Percentiles rank a stretch among this genome's conserved stretches.
Evolutionary conservation across 805 yeast genomes (phyloP).

Genomic region (Candida tallmaniae): DNA sequence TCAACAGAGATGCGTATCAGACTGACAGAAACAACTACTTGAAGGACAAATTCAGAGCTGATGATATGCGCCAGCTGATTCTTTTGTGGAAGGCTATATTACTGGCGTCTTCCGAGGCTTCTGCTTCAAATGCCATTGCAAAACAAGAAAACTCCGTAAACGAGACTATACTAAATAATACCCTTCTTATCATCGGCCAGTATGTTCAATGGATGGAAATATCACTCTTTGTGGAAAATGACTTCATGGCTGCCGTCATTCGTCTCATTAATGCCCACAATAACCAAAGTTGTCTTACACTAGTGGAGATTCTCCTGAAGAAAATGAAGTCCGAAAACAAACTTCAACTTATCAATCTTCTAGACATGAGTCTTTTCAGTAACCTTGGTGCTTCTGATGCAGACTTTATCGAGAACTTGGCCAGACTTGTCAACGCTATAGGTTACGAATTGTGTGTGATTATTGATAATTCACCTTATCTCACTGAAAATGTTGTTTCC

Average conservation of each 20-base stretch:
- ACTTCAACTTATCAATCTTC: slow-evolving; percentile 60
- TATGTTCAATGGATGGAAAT: slow-evolving; percentile 94
- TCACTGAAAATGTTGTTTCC: slow-evolving; percentile 34
- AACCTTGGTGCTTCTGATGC: slow-evolving; percentile 39
- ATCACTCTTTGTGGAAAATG: slow-evolving; percentile 59
- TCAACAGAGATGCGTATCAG: slow-evolving; percentile 59
- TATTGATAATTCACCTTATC: slow-evolving; percentile 46
- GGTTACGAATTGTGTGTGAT: slow-evolving; percentile 74
- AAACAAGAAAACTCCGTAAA: slow-evolving; percentile 29
- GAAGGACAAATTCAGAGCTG: slow-evolving; percentile 77
- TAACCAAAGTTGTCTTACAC: slow-evolving; percentile 51
- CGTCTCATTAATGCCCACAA: slow-evolving; percentile 6
- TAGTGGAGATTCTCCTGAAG: slow-evolving; percentile 64
- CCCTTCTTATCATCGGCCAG: slow-evolving; percentile 68
- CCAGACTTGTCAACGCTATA: slow-evolving; percentile 68
- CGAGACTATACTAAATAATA: slow-evolving; percentile 39
- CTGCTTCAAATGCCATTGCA: slow-evolving; percentile 17
- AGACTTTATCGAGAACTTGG: slow-evolving; percentile 71
- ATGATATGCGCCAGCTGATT: slow-evolving; percentile 67
- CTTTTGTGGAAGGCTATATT: slow-evolving; percentile 64
- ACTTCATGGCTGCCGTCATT: slow-evolving; percentile 43
- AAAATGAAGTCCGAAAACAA: slow-evolving; percentile 75
- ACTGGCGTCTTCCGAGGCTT: too few relatives aligned
- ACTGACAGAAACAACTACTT: slow-evolving; percentile 64
- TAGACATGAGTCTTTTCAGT: slow-evolving; percentile 58